Base-by-base conservation (phyloP, 129 eudicot species). In the Pseudognaphalium luteoalbum region DNA sequence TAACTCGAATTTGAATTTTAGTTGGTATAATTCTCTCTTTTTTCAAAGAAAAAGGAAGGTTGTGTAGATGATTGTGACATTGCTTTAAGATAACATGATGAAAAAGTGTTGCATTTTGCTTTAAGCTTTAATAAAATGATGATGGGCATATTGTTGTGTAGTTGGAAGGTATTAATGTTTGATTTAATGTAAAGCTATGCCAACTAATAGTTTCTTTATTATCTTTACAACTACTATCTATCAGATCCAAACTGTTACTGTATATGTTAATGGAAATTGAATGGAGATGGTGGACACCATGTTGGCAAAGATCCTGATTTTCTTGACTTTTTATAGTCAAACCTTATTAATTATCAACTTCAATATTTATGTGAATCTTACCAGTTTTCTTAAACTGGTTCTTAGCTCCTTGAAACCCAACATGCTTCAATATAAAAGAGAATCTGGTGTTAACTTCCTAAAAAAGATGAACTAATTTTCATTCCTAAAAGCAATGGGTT, bases 81-180 rank as follows among this genome's bases (percentile, higher is more conserved):
- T 52, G 82, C 77, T 79, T 62, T 25, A 78, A 70, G 78, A 62
- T 79, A 33, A 33, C 35, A 79, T 62, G 42, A 71, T 79, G 77
- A 35, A 71, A 78, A 71, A 12, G 52, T 72, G 78, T 79, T 71
- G 60, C 59, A 71, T 79, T 14, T 71, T 79, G 78, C 82, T 79
- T 71, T 72, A 79, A 79, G 82, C 19, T 71, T 71, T 52, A 37
- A 47, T 34, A 68, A 44, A 25, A 25, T 25, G 7, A 64, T 57
- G 80, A 76, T 66, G 57, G 21, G 30, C 71, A 71, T 71, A 21
- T 51, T 71, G 66, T 61, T 78, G 81, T n/a, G 75, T 57, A 68
- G 80, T 51, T 65, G 80, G 22, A n/a, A 21, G 63, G 63, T 44
- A 58, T 52, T 60, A 4, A 17, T 25, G 25, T 14, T 19, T 62